Evolutionary conservation across 768 basidiomycete genomes (phyloP).

Genomic region (Lenzites betulinus): DNA sequence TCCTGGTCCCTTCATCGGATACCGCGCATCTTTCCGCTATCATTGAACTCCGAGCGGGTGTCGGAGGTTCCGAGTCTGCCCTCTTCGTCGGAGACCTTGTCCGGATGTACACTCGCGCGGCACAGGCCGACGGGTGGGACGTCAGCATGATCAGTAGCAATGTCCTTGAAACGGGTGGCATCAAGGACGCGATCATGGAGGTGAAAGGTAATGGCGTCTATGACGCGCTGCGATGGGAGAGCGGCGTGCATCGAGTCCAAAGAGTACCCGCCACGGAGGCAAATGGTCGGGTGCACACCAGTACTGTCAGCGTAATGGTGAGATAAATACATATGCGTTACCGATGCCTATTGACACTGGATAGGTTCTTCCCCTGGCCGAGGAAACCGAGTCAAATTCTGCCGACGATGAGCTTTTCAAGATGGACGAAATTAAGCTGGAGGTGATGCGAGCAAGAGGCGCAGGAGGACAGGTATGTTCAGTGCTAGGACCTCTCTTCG

Average conservation of each 20-base stretch:
- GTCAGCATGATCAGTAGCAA: conserved; percentile 59
- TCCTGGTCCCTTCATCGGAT: conserved; percentile 72
- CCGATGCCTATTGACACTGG: neutral
- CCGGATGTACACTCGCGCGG: conserved; percentile 79
- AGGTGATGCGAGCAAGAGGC: conserved; percentile 96
- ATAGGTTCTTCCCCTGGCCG: conserved; percentile 80
- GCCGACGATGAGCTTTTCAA: conserved; percentile 64
- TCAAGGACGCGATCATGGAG: conserved; percentile 79
- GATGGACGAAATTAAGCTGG: conserved; percentile 85
- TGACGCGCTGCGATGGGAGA: conserved; percentile 84
- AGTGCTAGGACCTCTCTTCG: neutral
- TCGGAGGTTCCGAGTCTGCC: conserved; percentile 87
- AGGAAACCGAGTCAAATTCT: conserved; percentile 53
- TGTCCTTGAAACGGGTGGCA: conserved; percentile 60
- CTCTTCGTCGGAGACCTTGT: conserved; percentile 79
- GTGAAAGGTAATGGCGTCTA: conserved; percentile 78
- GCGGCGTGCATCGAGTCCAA: conserved; percentile 95
- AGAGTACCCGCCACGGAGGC: conserved; percentile 90
- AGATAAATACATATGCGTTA: conserved; percentile 29
- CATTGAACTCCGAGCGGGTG: conserved; percentile 90
- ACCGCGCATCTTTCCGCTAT: conserved; percentile 74
- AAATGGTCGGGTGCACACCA: conserved; percentile 88
- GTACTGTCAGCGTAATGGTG: conserved; percentile 86
- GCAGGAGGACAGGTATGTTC: conserved; percentile 87
- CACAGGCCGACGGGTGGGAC: conserved; percentile 59